Evolutionary conservation across 148 eudicot genomes (phyloP).

Genomic region (Spergularia bocconei): DNA sequence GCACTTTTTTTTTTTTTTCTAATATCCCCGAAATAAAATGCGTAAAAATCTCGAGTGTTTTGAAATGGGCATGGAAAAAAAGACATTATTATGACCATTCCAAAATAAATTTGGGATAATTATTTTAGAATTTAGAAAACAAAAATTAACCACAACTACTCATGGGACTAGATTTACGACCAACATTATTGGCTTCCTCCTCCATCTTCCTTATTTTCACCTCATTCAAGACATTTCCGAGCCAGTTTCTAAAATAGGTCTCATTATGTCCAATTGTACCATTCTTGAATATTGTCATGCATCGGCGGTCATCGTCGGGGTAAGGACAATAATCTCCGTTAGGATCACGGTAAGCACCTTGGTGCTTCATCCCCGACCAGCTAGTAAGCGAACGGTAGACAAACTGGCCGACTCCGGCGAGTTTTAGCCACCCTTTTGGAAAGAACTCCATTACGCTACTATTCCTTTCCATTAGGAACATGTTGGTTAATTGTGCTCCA

Average conservation of each 20-base stretch:
- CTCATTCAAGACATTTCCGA: conserved; percentile 44
- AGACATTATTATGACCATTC: too few species aligned
- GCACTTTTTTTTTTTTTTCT: too few species aligned
- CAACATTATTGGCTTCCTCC: conserved; percentile 3
- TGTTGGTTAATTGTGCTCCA: conserved; percentile 77
- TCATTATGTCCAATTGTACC: conserved; percentile 55
- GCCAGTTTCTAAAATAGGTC: conserved; percentile 55
- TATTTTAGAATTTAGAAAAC: neutral
- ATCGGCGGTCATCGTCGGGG: conserved; percentile 51
- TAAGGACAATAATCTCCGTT: conserved; percentile 45
- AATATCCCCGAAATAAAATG: too few species aligned
- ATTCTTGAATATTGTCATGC: conserved; percentile 63
- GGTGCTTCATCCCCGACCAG: conserved; percentile 80
- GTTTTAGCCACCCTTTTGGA: conserved; percentile 81
- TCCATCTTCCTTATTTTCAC: conserved; percentile 37
- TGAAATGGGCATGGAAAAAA: too few species aligned
- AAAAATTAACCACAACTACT: conserved; percentile 18
- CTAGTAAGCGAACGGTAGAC: conserved; percentile 60
- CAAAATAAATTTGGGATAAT: neutral
- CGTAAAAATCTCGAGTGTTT: too few species aligned
- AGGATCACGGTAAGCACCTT: conserved; percentile 65
- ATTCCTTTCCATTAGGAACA: conserved; percentile 76
- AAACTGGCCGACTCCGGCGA: conserved; percentile 72
- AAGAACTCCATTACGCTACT: conserved; percentile 83
- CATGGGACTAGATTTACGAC: neutral